These are phyloP conservation scores for Choiromyces venosus DNA, from an alignment of 495 filamentous ascomycete species.

Conservation along the genomic window DNA sequence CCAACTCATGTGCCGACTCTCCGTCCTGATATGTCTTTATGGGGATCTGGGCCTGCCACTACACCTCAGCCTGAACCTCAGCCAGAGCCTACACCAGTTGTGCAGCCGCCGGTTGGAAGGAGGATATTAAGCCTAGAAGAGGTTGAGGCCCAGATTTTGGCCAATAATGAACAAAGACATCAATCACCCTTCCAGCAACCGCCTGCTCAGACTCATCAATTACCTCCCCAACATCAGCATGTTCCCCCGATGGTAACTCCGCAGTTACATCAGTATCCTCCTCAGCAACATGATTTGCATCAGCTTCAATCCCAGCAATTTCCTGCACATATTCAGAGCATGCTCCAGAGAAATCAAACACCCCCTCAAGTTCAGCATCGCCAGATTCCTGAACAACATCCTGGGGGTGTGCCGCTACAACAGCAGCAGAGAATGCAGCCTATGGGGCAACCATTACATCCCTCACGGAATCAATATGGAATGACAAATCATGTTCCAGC, in stretches of 20 bases:
- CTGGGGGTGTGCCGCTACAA: constrained; percentile 50
- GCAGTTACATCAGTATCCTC: constrained; percentile 37
- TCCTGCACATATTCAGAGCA: constrained; percentile 35
- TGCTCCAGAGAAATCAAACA: constrained; percentile 42
- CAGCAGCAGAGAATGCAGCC: constrained; percentile 70
- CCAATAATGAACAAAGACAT: constrained; percentile 53
- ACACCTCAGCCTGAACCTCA: constrained; percentile 40
- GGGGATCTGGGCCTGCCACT: constrained; percentile 64
- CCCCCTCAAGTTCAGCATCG: constrained; percentile 44
- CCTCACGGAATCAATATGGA: constrained; percentile 85
- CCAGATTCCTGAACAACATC: constrained; percentile 46
- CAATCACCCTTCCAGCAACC: constrained; percentile 38
- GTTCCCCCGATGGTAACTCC: neutral
- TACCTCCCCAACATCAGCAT: constrained; percentile 33
- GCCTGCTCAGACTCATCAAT: constrained; percentile 27
- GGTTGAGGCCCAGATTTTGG: constrained; percentile 87
- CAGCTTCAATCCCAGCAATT: constrained; percentile 33
- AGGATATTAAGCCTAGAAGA: constrained; percentile 97
- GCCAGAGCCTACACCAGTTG: constrained; percentile 2
- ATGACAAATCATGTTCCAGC: constrained; percentile 97
- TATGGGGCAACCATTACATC: constrained; percentile 72
- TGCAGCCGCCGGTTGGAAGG: constrained; percentile 48
- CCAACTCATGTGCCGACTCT: constrained; percentile 60
- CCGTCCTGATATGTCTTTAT: constrained; percentile 86
- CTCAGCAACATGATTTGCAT: constrained; percentile 25